Conservation (phyloP, 441 rosid species). For the Pelargonium cotyledonis region DNA sequence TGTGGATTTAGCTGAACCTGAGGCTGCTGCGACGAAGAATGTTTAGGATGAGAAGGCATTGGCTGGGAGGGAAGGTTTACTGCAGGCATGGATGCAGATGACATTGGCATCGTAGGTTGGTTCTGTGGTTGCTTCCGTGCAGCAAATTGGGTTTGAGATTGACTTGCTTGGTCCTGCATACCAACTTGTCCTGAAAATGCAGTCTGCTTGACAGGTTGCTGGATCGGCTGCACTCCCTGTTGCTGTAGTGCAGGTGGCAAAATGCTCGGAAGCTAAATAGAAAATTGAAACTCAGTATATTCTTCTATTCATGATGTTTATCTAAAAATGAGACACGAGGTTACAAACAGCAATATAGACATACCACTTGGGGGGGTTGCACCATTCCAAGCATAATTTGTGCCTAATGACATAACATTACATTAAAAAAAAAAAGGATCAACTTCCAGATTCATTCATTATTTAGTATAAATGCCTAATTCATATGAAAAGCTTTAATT, state of each 20-base stretch:
- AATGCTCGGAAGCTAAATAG: conserved; percentile 55
- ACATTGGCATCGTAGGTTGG: conserved; percentile 44
- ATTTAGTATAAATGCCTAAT: neutral
- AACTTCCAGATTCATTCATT: neutral
- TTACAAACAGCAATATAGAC: neutral
- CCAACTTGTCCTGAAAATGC: conserved; percentile 35
- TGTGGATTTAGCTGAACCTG: conserved; percentile 59
- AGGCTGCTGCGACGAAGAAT: conserved; percentile 42
- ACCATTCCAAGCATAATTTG: conserved; percentile 99
- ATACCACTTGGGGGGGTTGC: conserved; percentile 84
- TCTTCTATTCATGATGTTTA: conserved; percentile 1
- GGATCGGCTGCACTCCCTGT: conserved; percentile 45
- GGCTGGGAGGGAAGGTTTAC: conserved; percentile 53
- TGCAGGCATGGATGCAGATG: conserved; percentile 46
- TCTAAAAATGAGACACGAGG: too few species aligned
- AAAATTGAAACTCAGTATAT: conserved; percentile 16
- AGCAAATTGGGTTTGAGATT: conserved; percentile 41
- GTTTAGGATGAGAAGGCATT: conserved; percentile 45
- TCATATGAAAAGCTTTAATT: too few species aligned
- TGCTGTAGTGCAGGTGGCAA: conserved; percentile 46
- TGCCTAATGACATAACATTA: conserved; percentile 45
- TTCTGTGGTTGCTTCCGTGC: conserved; percentile 48
- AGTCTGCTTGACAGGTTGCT: conserved; percentile 44
- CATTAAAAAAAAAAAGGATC: conserved; percentile 4
- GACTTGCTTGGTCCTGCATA: conserved; percentile 50